phyloP scores from a whole-genome alignment of 2,329 filamentous ascomycete genomes.

The Colletotrichum horii region DNA sequence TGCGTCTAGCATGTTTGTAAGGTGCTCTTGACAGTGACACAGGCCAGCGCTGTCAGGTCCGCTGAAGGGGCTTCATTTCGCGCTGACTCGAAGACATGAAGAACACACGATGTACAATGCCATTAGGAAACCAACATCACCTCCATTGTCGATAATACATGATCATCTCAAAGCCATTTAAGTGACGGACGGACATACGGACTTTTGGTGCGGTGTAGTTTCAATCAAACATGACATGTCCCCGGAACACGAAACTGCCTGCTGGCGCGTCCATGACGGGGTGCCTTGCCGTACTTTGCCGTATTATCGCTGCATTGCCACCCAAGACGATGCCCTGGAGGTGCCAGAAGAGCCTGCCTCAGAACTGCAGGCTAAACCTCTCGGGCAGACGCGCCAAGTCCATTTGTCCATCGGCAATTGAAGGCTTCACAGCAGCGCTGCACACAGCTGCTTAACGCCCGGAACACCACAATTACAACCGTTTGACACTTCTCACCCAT shows the following conservation, averaged over 20 bases:
- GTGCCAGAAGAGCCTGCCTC: background rate
- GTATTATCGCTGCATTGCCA: background rate
- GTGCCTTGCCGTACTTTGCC: background rate
- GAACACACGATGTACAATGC: background rate
- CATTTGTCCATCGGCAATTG: background rate
- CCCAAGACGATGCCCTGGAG: background rate
- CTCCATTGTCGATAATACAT: background rate
- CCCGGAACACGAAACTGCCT: background rate
- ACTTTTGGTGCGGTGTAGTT: background rate
- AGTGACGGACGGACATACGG: background rate
- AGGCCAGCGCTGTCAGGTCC: background rate
- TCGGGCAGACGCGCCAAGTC: background rate
- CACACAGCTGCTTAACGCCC: background rate
- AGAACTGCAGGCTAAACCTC: background rate
- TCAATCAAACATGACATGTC: background rate
- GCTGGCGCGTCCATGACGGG: background rate
- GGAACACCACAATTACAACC: background rate
- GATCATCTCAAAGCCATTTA: background rate
- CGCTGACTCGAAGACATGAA: background rate
- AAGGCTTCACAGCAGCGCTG: background rate
- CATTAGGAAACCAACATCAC: background rate
- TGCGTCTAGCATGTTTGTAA: background rate
- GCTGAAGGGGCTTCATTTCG: background rate
- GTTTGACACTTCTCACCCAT: background rate
- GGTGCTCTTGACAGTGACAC: background rate